A percentile compares a stretch with the other conserved stretches of the same genome.
These are phyloP conservation scores for Dothistroma septosporum DNA, from an alignment of 2,329 filamentous ascomycete genomes.

Conservation along the genomic window DNA sequence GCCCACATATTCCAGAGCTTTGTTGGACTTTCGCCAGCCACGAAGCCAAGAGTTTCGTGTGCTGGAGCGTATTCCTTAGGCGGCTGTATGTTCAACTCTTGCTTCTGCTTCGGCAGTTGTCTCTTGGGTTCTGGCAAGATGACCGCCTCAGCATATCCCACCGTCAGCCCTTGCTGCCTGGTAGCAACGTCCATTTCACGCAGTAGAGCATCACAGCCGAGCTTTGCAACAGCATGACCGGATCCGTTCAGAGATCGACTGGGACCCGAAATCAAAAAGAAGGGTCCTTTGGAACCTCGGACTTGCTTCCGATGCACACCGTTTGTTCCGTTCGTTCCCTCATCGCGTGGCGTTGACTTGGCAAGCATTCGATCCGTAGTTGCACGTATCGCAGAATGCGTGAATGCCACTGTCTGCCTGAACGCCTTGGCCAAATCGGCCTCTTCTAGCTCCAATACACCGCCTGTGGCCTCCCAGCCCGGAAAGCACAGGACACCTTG, in stretches of 20 bases:
- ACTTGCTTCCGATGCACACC: constrained; percentile 2
- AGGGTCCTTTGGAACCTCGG: constrained; percentile 12
- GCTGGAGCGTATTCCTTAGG: constrained; percentile 3
- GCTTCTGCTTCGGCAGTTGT: constrained; percentile 8
- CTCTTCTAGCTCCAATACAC: constrained; percentile 19
- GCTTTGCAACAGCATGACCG: constrained; percentile 11
- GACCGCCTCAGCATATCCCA: constrained; percentile 21
- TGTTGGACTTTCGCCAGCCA: constrained; percentile 31
- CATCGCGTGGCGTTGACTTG: neutral
- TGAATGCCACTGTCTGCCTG: constrained; percentile 25
- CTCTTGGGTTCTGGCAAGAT: constrained; percentile 21
- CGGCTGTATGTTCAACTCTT: neutral
- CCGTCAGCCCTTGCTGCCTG: constrained; percentile 13
- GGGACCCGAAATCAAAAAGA: constrained; percentile 19
- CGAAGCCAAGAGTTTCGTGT: constrained; percentile 17
- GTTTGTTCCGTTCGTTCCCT: constrained; percentile 4
- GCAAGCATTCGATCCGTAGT: constrained; percentile 9
- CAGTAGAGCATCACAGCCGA: constrained; percentile 16
- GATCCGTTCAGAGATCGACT: constrained; percentile 11
- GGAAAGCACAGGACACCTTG: constrained; percentile 28
- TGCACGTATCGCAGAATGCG: constrained; percentile 21
- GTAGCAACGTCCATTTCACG: constrained; percentile 19
- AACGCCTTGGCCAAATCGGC: constrained; percentile 20
- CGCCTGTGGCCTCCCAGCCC: constrained; percentile 9
- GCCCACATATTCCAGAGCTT: constrained; percentile 36